A percentile compares a stretch with the other conserved stretches of the same genome.
These are phyloP conservation scores for Trichoderma guizhouense DNA, from an alignment of 2,329 filamentous ascomycete species.

Conservation along the genomic window DNA sequence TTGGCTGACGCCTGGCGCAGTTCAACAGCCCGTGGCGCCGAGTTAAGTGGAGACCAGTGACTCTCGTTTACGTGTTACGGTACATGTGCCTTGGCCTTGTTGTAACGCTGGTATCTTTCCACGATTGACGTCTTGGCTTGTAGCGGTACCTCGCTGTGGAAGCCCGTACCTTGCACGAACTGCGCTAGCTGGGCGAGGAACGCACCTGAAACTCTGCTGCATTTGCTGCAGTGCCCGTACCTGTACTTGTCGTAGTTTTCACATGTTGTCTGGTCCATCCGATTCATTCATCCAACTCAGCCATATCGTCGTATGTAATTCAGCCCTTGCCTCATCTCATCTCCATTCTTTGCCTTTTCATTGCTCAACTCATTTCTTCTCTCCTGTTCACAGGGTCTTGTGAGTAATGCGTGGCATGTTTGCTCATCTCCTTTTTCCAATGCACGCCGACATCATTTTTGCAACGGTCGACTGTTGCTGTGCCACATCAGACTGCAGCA, in stretches of 20 bases:
- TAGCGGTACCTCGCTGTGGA: not conserved
- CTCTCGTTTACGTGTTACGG: not conserved
- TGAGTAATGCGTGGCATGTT: not conserved
- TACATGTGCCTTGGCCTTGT: not conserved
- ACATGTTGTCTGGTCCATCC: not conserved
- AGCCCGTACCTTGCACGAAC: not conserved
- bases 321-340: not conserved
- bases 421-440: not conserved
- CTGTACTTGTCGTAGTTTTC: not conserved
- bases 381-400: not conserved
- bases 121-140: not conserved
- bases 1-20: not conserved
- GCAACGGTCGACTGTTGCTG: not conserved
- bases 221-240: not conserved
- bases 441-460: not conserved
- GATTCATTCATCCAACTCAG: not conserved
- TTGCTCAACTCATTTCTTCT: not conserved
- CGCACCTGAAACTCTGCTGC: not conserved
- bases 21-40: not conserved
- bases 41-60: not conserved
- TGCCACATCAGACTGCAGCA: not conserved
- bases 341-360: not conserved
- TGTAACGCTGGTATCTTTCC: not conserved
- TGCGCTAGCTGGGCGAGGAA: not conserved
- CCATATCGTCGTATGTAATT: not conserved